Conservation (phyloP, 352 stramenopile genomes). For the Phytophthora citricola region DNA sequence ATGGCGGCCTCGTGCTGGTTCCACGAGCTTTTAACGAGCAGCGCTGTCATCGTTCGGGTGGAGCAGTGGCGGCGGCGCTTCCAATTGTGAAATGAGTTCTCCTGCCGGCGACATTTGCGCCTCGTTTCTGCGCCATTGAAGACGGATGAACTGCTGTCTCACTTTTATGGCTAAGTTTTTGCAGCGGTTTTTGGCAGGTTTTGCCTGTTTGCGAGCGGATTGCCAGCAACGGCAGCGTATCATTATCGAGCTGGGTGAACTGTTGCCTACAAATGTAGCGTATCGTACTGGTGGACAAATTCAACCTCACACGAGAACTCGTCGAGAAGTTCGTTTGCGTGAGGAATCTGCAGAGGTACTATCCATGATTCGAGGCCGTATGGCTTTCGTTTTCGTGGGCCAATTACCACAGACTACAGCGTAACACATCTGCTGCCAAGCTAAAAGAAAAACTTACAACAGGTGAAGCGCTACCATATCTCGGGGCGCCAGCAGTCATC, state of each 20-base stretch:
- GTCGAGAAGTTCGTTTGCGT: too few relatives aligned
- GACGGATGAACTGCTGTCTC: slow-evolving; percentile 15
- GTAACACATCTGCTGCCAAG: slow-evolving; percentile 6
- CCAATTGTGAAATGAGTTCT: slow-evolving; percentile 34
- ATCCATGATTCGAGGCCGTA: too few relatives aligned
- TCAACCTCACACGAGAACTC: too few relatives aligned
- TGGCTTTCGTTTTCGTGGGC: too few relatives aligned
- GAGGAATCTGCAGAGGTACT: too few relatives aligned
- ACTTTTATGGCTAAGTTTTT: slow-evolving; percentile 10
- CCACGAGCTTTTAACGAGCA: slow-evolving; percentile 28
- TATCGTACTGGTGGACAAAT: too few relatives aligned
- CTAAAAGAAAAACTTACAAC: neutral
- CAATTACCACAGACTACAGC: neutral
- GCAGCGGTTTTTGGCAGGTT: neutral
- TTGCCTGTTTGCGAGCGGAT: neutral
- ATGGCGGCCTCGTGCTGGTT: slow-evolving; percentile 21
- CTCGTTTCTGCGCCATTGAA: slow-evolving; percentile 14
- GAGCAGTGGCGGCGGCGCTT: slow-evolving; percentile 1
- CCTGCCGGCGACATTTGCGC: slow-evolving; percentile 22
- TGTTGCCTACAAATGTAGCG: neutral
- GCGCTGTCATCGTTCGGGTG: slow-evolving; percentile 15
- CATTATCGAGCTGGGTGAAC: too few relatives aligned
- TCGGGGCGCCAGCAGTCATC: slow-evolving; percentile 23
- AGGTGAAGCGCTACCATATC: neutral
- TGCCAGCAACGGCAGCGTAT: neutral